Base-by-base conservation (phyloP, 129 eudicot genomes). In the Centrapalus pauciflorus region DNA sequence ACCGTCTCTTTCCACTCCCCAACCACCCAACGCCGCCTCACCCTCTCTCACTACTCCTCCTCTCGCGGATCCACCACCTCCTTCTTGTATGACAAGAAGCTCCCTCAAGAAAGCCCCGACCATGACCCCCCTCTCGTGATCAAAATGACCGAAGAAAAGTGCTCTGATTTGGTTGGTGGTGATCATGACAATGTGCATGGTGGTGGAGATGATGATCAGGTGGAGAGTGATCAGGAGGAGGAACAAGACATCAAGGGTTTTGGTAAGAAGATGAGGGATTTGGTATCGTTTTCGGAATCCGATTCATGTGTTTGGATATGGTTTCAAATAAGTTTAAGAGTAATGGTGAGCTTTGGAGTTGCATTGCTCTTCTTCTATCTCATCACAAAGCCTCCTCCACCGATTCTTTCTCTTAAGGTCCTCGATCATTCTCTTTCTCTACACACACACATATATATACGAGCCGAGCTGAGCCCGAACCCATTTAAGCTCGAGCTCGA, bases 361-460 rank as follows among this genome's bases (percentile, higher is more conserved):
- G 97, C 95, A 5, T 70, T 90, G 82, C 57, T 79, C 28, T 89
- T 90, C 73, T 90, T 90, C 85, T 87, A 78, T 61, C 62, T 90
- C 10, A 82, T 79, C 64, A 81, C 95, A 5, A 84, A 75, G 67
- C 97, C 97, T 51, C 89, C 91, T 2, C 45, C 85, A 29, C 97
- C 97, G 11, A 34, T n/a, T 7, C 2, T 90, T 6, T 69, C 82
- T 28, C 0, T 87, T 9, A 70, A 90, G 91, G 95, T 84, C 55
- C 0, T 30, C 19, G 23, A 20, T 40, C 41, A 41, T 35, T 29
- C 30, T 35, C 6, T 38, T 41, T 55, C 52, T 29, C 63, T 55
- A n/a, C n/a, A n/a, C n/a, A n/a, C n/a, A n/a, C n/a, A n/a, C n/a
- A n/a, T n/a, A n/a, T n/a, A n/a, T n/a, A n/a, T n/a, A n/a, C n/a